A percentile compares a stretch with the other conserved stretches of the same genome.
These are phyloP conservation scores for Penicillium sp. DNA, from an alignment of 2,329 filamentous ascomycete genomes.

Conservation along the genomic window DNA sequence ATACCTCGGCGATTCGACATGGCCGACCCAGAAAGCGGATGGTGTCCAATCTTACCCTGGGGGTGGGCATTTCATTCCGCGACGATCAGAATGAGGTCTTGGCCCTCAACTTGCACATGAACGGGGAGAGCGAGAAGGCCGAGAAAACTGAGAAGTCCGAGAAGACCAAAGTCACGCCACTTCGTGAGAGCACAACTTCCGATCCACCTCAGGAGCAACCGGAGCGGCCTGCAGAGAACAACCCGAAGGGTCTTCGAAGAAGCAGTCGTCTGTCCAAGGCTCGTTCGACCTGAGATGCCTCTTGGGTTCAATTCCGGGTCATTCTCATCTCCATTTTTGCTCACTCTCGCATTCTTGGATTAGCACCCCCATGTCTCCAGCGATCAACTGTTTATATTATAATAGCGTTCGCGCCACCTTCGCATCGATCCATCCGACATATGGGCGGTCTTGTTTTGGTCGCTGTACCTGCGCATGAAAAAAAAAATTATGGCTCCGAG, in stretches of 20 bases:
- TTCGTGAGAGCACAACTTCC: slow-evolving; percentile 1
- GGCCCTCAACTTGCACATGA: slow-evolving; percentile 30
- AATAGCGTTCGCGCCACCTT: slow-evolving; percentile 12
- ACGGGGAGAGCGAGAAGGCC: slow-evolving; percentile 14
- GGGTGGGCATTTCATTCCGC: slow-evolving; percentile 34
- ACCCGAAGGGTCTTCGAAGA: slow-evolving; percentile 10
- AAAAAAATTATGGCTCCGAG: slow-evolving; percentile 3
- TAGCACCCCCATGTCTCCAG: slow-evolving; percentile 13
- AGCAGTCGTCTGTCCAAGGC: slow-evolving; percentile 17
- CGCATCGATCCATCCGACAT: slow-evolving; percentile 9
- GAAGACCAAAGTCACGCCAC: background rate
- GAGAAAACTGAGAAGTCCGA: slow-evolving; percentile 1
- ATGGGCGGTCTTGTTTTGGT: slow-evolving; percentile 9
- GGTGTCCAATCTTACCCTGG: slow-evolving; percentile 31
- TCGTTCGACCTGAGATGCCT: slow-evolving; percentile 6
- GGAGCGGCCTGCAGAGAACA: background rate
- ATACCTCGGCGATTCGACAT: slow-evolving; percentile 25
- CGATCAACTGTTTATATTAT: slow-evolving; percentile 18
- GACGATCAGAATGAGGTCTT: slow-evolving; percentile 36
- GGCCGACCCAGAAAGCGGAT: slow-evolving; percentile 27
- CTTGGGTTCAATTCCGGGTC: no score
- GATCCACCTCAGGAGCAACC: slow-evolving; percentile 5
- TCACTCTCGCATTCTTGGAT: background rate
- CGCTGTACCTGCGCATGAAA: slow-evolving; percentile 8
- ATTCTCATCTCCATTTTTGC: background rate